A percentile compares a stretch with the other conserved stretches of the same genome.
These are phyloP conservation scores for Ogataea paraovalis DNA, from an alignment of 805 yeast species.

Conservation along the genomic window DNA sequence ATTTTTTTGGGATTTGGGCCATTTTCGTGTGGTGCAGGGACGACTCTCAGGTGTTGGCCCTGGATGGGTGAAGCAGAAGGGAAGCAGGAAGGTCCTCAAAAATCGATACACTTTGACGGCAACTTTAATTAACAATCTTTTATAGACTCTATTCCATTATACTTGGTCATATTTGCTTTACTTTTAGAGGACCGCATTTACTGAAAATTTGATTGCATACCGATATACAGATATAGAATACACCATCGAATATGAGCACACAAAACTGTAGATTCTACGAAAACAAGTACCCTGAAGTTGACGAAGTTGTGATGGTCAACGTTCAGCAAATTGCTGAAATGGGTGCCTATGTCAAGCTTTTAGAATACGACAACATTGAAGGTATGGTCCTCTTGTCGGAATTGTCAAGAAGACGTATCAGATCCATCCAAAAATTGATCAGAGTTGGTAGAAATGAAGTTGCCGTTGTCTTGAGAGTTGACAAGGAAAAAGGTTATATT, in stretches of 20 bases:
- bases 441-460: slow-evolving; percentile 99
- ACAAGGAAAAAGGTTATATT: slow-evolving; percentile 97
- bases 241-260: slow-evolving; percentile 54
- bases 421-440: slow-evolving; percentile 94
- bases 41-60: not conserved
- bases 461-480: slow-evolving; percentile 96
- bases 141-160: too few species aligned
- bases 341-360: slow-evolving; percentile 96
- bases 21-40: not conserved
- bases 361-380: slow-evolving; percentile 97
- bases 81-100: too few species aligned
- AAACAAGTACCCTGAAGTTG: slow-evolving; percentile 97
- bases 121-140: too few species aligned
- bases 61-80: not conserved
- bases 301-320: slow-evolving; percentile 98
- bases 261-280: slow-evolving; percentile 95
- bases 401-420: slow-evolving; percentile 96
- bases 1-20: not conserved
- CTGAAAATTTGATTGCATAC: not conserved
- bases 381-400: slow-evolving; percentile 97
- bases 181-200: too few species aligned
- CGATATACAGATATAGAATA: not conserved
- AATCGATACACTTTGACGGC: too few species aligned
- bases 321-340: slow-evolving; percentile 98
- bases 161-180: too few species aligned